Evolutionary conservation across 2,329 filamentous ascomycete species (phyloP).

Genomic region (Pleoardoris graminearum): DNA sequence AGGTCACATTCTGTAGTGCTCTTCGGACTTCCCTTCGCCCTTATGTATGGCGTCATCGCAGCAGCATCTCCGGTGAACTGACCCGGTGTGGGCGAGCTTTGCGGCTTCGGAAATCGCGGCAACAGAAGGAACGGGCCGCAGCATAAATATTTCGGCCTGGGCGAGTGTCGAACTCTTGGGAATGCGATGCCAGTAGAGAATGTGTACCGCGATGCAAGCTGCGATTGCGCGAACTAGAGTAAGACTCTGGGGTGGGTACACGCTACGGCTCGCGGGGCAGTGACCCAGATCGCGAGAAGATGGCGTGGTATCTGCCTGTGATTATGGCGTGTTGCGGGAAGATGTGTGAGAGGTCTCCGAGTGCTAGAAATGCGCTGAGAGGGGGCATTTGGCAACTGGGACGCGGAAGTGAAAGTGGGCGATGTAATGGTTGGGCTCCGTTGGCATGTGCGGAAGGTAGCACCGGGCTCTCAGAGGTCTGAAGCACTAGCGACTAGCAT

Average conservation of each 20-base stretch:
- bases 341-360: not conserved
- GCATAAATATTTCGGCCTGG: not conserved
- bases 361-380: not conserved
- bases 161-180: not conserved
- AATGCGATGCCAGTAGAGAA: not conserved
- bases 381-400: not conserved
- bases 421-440: not conserved
- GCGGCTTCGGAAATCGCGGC: conserved; percentile 1
- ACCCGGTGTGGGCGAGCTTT: not conserved
- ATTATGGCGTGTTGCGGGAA: not conserved
- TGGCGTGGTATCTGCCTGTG: not conserved
- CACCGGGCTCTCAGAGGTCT: not conserved
- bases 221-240: not conserved
- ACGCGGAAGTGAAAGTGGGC: not conserved
- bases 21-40: not conserved
- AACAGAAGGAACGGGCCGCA: not conserved
- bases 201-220: not conserved
- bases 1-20: too few relatives aligned
- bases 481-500: not conserved
- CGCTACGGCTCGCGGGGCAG: not conserved
- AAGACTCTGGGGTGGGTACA: not conserved
- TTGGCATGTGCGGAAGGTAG: not conserved
- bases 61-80: not conserved
- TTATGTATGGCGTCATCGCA: not conserved
- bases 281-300: not conserved